Evolutionary conservation across 1,284 basidiomycete genomes (phyloP).

Genomic region (Rugiboletus extremiorientalis): DNA sequence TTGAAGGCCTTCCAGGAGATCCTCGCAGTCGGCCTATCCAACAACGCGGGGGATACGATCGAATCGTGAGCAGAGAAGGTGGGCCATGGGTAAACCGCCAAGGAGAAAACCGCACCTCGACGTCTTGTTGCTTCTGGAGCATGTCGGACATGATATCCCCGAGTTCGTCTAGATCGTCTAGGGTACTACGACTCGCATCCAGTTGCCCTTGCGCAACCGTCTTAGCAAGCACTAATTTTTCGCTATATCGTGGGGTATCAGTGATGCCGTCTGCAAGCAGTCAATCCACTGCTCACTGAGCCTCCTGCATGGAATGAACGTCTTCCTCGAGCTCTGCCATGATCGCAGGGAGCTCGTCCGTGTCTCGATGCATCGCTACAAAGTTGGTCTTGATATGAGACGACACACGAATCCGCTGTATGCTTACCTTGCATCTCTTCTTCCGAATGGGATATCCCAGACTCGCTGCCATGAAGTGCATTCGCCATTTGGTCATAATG

Average conservation of each 20-base stretch:
- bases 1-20: slow-evolving; percentile 55
- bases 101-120: slow-evolving; percentile 49
- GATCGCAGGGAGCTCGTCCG: slow-evolving; percentile 69
- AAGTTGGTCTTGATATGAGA: not conserved
- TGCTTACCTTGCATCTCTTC: slow-evolving; percentile 65
- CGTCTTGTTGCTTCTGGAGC: slow-evolving; percentile 61
- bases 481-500: slow-evolving; percentile 75
- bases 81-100: not conserved
- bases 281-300: slow-evolving; percentile 48
- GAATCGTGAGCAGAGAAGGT: not conserved
- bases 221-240: slow-evolving; percentile 48
- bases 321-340: slow-evolving; percentile 67
- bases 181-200: slow-evolving; percentile 44
- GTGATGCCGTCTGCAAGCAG: not conserved
- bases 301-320: slow-evolving; percentile 47
- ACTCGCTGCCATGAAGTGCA: slow-evolving; percentile 64
- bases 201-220: slow-evolving; percentile 45
- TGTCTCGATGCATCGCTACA: slow-evolving; percentile 74
- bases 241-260: slow-evolving; percentile 31
- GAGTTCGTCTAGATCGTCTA: slow-evolving; percentile 71
- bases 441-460: slow-evolving; percentile 59
- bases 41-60: not conserved
- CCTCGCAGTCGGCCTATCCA: slow-evolving; percentile 49
- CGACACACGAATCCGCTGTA: not conserved
- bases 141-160: slow-evolving; percentile 77